Percentiles rank a stretch among this genome's conserved stretches.
Evolutionary conservation across 2,329 filamentous ascomycete genomes (phyloP).

Genomic region (Fusarium penzigii): DNA sequence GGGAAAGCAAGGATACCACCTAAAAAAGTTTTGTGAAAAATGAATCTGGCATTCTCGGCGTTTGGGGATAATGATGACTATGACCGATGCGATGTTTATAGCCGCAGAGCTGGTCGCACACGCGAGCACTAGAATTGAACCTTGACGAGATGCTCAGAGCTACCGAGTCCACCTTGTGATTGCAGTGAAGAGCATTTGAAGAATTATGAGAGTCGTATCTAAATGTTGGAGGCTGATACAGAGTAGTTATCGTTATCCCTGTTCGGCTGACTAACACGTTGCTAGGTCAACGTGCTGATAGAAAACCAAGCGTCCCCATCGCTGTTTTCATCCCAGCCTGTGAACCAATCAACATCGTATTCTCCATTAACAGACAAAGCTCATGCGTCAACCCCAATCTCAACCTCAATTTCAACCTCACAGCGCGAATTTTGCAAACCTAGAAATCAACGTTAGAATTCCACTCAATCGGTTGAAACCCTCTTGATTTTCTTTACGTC

Average conservation of each 20-base stretch:
- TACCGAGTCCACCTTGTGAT: constrained; percentile 1
- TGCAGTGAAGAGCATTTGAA: constrained; percentile 1
- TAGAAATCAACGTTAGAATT: too few species aligned
- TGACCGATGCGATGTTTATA: constrained; percentile 38
- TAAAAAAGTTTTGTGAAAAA: constrained; percentile 30
- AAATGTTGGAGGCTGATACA: not conserved
- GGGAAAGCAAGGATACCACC: constrained; percentile 28
- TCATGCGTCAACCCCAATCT: too few species aligned
- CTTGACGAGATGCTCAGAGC: constrained; percentile 33
- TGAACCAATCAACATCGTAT: not conserved
- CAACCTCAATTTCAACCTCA: too few species aligned
- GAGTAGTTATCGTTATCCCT: too few species aligned
- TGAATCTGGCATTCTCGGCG: constrained; percentile 38
- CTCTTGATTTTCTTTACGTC: not conserved
- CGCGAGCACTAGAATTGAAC: constrained; percentile 38
- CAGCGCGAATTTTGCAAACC: too few species aligned
- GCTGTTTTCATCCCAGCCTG: too few species aligned
- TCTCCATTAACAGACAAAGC: too few species aligned
- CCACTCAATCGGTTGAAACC: not conserved
- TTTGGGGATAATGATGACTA: constrained; percentile 37
- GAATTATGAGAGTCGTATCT: not conserved
- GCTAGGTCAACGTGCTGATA: too few species aligned
- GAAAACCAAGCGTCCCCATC: too few species aligned
- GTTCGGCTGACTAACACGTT: too few species aligned
- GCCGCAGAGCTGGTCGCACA: constrained; percentile 34